A percentile compares a stretch with the other conserved stretches of the same genome.
These are phyloP conservation scores for Mrakiaceae sp. DNA, from an alignment of 1,284 basidiomycete species.

Conservation along the genomic window DNA sequence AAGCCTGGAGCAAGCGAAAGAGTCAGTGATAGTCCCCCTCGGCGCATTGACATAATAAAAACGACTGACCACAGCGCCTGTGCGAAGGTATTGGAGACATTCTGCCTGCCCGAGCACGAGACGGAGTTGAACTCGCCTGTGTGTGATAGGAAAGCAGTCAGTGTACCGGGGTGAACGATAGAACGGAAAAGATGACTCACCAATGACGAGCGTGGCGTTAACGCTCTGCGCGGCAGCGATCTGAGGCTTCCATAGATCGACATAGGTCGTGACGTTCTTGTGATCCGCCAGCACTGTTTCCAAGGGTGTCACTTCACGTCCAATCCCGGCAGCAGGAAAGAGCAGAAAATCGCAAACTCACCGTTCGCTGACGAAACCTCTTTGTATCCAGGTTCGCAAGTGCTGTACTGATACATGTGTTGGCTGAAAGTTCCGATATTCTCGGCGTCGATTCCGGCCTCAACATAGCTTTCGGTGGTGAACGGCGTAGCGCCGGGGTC, in stretches of 20 bases:
- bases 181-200: slow-evolving; percentile 10
- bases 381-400: slow-evolving; percentile 28
- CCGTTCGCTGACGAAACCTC: too few species aligned
- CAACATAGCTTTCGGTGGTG: slow-evolving; percentile 32
- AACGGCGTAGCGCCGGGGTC: slow-evolving; percentile 29
- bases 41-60: neutral
- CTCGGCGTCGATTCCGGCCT: slow-evolving; percentile 20
- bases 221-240: slow-evolving; percentile 30
- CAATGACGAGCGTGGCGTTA: slow-evolving; percentile 33
- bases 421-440: slow-evolving; percentile 30
- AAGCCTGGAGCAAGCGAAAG: neutral
- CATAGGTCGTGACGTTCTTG: slow-evolving; percentile 26
- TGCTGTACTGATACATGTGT: slow-evolving; percentile 37
- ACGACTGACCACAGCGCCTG: slow-evolving; percentile 33
- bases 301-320: too few species aligned
- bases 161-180: neutral
- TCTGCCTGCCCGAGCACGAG: slow-evolving; percentile 35
- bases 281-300: slow-evolving; percentile 27
- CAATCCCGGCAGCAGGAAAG: too few species aligned
- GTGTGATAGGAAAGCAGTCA: neutral
- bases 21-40: neutral
- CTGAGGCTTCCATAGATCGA: slow-evolving; percentile 35
- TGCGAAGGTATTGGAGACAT: slow-evolving; percentile 35
- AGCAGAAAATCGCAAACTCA: too few species aligned
- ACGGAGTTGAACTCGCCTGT: slow-evolving; percentile 31